phyloP scores from a whole-genome alignment of 805 yeast genomes.

The Metschnikowia chrysomelidarum region DNA sequence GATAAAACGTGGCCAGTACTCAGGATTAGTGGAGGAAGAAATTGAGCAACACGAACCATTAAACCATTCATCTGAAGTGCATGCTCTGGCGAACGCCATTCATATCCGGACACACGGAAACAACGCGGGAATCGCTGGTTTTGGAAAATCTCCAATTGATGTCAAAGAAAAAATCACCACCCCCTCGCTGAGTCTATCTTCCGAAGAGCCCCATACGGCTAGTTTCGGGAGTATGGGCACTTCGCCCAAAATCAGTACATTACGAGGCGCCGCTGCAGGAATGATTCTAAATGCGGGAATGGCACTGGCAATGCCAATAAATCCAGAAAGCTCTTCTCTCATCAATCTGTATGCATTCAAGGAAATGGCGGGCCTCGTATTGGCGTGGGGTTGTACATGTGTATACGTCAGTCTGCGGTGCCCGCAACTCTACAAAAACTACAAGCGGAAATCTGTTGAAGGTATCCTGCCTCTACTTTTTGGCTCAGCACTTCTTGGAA shows the following conservation, averaged over 20 bases:
- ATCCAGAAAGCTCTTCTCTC: neutral
- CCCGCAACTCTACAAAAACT: slow-evolving; percentile 83
- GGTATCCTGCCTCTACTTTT: slow-evolving; percentile 83
- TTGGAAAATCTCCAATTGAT: slow-evolving; percentile 3
- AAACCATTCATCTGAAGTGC: slow-evolving; percentile 6
- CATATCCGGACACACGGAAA: slow-evolving; percentile 13
- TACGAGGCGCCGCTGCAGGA: slow-evolving; percentile 14
- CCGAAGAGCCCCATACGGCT: neutral
- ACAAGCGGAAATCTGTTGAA: slow-evolving; percentile 73
- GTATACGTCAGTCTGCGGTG: slow-evolving; percentile 76
- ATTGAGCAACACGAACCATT: neutral
- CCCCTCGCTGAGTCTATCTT: slow-evolving; percentile 6
- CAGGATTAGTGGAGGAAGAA: neutral
- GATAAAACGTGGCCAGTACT: too few relatives aligned
- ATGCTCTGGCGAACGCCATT: slow-evolving; percentile 8
- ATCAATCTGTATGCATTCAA: neutral
- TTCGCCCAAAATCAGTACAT: slow-evolving; percentile 5
- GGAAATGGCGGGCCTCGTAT: slow-evolving; percentile 15
- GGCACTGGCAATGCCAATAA: slow-evolving; percentile 13
- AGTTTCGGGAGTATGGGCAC: slow-evolving; percentile 17
- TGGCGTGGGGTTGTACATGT: slow-evolving; percentile 79
- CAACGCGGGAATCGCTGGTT: slow-evolving; percentile 3
- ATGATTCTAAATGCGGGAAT: slow-evolving; percentile 16
- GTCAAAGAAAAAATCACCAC: slow-evolving; percentile 1
- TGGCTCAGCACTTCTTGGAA: slow-evolving; percentile 75